Base-by-base conservation (phyloP, 2,329 filamentous ascomycete genomes). In the Alternaria novae-zelandiae region DNA sequence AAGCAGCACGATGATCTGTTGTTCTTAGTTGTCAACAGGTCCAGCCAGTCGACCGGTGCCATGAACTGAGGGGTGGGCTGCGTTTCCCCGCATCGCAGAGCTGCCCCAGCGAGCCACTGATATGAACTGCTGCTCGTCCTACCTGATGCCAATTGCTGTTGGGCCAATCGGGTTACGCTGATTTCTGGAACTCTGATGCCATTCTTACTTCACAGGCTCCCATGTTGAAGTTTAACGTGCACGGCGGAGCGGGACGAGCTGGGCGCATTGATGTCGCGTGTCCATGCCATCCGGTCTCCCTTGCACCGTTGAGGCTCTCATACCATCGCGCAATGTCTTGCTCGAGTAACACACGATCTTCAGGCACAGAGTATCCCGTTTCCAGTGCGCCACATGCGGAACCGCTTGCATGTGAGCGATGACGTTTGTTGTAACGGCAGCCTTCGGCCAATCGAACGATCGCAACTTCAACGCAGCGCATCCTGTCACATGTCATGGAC, bases 21-120 rank as follows among this genome's bases (percentile, higher is more conserved):
- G 32, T 54, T 43, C 46, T 53, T 63, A 56, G 61, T 65, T 51
- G 57, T 59, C 55, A 56, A 61, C 59, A 62, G 46, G 49, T 9
- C 56, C 58, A 56, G 62, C 65, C 63, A 69, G 60, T 68, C 60
- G 65, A 66, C 62, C 60, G 64, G 61, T 66, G 60, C 65, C 70
- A 60, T 70, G 60, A 49, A 66, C 63, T 63, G 70, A 72, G 71
- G 71, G 71, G 71, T 68, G 62, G 51, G 62, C 51, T 64, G 63
- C 65, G 36, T 66, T 70, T 68, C 68, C 70, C 70, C 70, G 71
- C 71, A 71, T 71, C 61, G 59, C 63, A 69, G 62, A 65, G 64
- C 65, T 71, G 64, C 63, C 66, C 54, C 57, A 59, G 36, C 36
- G 59, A 67, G 65, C 62, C 67, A 68, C 67, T 69, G 68, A 65